These are phyloP conservation scores for Spirogloea muscicola DNA, from an alignment of 139 green algal species.

Conservation along the genomic window DNA sequence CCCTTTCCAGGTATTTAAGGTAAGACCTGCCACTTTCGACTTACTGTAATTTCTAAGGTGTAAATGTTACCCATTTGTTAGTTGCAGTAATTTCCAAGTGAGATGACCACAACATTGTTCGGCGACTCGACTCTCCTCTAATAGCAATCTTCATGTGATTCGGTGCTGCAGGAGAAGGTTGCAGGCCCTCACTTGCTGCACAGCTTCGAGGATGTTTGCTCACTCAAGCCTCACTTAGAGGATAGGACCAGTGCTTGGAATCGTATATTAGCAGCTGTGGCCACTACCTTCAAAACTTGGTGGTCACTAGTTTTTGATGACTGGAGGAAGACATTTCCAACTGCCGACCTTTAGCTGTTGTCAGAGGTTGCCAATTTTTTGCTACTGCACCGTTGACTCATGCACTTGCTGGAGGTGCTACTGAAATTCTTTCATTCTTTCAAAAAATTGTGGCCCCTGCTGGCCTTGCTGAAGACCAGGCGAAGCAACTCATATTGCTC, in stretches of 20 bases:
- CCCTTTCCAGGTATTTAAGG: too few relatives aligned
- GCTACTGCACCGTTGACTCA: background rate
- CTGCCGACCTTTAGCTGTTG: background rate
- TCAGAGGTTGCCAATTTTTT: background rate
- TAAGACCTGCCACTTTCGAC: too few relatives aligned
- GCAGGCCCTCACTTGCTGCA: constrained; percentile 9
- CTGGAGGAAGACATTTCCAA: background rate
- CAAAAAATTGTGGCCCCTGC: too few relatives aligned
- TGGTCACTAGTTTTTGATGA: background rate
- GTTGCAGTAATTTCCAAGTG: background rate
- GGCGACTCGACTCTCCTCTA: background rate
- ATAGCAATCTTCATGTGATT: background rate
- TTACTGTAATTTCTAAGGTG: background rate
- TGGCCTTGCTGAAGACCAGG: too few relatives aligned
- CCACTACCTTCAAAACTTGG: background rate
- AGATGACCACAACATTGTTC: background rate
- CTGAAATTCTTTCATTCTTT: too few relatives aligned
- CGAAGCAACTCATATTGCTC: too few relatives aligned
- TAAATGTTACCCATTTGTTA: background rate
- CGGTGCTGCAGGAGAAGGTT: constrained; percentile 6
- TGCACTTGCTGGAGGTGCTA: constrained; percentile 2
- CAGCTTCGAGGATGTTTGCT: constrained; percentile 4
- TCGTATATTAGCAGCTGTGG: background rate
- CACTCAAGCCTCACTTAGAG: background rate
- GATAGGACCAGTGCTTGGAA: background rate